phyloP scores from a whole-genome alignment of 106 monocot species.

The Phalaenopsis equestris region DNA sequence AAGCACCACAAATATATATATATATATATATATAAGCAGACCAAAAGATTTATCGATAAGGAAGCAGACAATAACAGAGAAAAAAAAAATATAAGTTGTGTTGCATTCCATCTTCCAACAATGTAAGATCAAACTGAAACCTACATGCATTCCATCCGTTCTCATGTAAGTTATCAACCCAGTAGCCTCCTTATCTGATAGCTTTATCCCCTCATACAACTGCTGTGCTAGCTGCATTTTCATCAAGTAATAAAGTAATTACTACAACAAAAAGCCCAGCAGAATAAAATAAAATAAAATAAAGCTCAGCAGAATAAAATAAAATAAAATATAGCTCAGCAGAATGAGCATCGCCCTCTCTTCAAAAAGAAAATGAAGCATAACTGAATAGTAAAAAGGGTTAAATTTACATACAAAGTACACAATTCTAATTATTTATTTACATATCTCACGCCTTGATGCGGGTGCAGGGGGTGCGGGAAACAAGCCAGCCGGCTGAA shows the following conservation, averaged over 20 bases:
- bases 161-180: constrained; percentile 96
- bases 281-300: too few relatives aligned
- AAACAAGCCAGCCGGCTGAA: too few relatives aligned
- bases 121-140: constrained; percentile 15
- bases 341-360: background rate
- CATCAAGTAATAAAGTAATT: constrained; percentile 11
- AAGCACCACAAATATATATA: too few relatives aligned
- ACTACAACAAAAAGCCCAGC: background rate
- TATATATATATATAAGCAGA: background rate
- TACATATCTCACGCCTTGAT: too few relatives aligned
- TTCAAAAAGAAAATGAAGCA: background rate
- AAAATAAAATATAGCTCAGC: too few relatives aligned
- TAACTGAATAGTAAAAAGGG: background rate
- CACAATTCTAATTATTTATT: too few relatives aligned
- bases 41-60: background rate
- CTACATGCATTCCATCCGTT: constrained; percentile 91
- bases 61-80: background rate
- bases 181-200: constrained; percentile 74
- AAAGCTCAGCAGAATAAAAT: too few relatives aligned
- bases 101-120: background rate
- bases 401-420: too few relatives aligned
- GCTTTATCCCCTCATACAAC: constrained; percentile 88
- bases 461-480: too few relatives aligned
- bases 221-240: constrained; percentile 81
- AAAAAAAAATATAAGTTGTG: background rate